A percentile compares a stretch with the other conserved stretches of the same genome.
Evolutionary conservation across 768 basidiomycete genomes (phyloP).

Genomic region (Galerina sulciceps): DNA sequence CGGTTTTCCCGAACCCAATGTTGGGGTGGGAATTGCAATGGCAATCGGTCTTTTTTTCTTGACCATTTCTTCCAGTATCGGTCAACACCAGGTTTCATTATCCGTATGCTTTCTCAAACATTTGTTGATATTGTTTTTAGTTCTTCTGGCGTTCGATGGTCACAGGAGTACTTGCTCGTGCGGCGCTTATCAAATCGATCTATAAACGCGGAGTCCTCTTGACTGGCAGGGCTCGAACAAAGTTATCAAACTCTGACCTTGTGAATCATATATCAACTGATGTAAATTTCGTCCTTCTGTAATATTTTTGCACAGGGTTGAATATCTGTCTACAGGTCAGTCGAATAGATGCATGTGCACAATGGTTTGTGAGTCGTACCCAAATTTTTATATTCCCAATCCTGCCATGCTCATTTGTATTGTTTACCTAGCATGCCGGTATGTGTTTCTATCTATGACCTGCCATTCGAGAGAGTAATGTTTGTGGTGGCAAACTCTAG

Average conservation of each 20-base stretch:
- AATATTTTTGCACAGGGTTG: not conserved
- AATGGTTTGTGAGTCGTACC: conserved; percentile 66
- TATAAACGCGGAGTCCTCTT: conserved; percentile 72
- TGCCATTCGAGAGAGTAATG: not conserved
- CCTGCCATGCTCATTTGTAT: not conserved
- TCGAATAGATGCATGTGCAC: conserved; percentile 62
- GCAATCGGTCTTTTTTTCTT: conserved; percentile 55
- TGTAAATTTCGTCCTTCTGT: conserved; percentile 39
- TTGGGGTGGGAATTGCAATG: conserved; percentile 65
- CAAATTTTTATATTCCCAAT: not conserved
- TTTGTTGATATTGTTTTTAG: conserved; percentile 28
- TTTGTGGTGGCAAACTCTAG: conserved; percentile 23
- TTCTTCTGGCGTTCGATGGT: conserved; percentile 77
- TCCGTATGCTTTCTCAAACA: not conserved
- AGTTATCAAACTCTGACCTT: conserved; percentile 62
- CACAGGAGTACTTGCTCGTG: conserved; percentile 66
- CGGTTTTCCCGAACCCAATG: conserved; percentile 35
- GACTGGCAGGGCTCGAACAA: conserved; percentile 66
- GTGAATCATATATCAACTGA: conserved; percentile 71
- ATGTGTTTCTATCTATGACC: not conserved
- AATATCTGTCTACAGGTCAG: conserved; percentile 44
- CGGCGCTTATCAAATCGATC: conserved; percentile 68
- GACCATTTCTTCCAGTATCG: conserved; percentile 56
- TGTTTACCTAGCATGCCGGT: conserved; percentile 19
- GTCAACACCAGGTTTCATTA: conserved; percentile 58